phyloP scores from a whole-genome alignment of 257 asterid genomes.

The Anisodus acutangulus region DNA sequence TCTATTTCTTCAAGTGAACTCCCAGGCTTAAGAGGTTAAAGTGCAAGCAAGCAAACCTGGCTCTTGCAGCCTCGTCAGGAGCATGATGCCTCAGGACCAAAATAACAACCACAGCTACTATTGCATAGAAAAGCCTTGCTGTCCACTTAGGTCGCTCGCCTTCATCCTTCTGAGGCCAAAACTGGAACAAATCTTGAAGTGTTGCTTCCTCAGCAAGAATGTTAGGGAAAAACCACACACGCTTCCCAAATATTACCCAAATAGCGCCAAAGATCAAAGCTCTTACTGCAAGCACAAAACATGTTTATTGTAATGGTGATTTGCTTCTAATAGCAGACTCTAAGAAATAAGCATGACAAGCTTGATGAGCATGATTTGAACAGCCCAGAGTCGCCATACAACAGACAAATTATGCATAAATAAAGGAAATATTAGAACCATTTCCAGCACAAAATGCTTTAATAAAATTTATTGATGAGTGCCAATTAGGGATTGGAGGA shows the following conservation, averaged over 20 bases:
- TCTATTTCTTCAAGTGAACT: conserved; percentile 14
- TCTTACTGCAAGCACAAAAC: conserved; percentile 62
- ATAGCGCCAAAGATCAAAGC: conserved; percentile 76
- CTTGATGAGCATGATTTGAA: background rate
- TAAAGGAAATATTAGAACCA: background rate
- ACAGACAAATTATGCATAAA: background rate
- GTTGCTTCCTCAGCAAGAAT: conserved; percentile 99
- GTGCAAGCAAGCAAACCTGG: conserved; percentile 61
- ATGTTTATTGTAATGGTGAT: background rate
- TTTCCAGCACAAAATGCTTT: background rate
- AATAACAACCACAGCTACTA: conserved; percentile 67
- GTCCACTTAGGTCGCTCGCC: conserved; percentile 94
- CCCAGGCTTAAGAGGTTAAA: background rate
- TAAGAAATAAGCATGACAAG: conserved; percentile 7
- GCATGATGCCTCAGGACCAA: conserved; percentile 93
- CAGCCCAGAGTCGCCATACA: conserved; percentile 14
- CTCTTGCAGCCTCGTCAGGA: conserved; percentile 99
- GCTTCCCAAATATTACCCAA: conserved; percentile 83
- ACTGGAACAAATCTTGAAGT: conserved; percentile 88
- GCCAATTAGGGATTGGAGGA: conserved; percentile 2
- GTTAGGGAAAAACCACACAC: conserved; percentile 98
- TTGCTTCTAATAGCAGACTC: background rate
- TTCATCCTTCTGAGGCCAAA: conserved; percentile 98
- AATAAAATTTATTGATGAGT: background rate
- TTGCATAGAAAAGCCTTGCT: conserved; percentile 80